These are phyloP conservation scores for Lonicera japonica DNA, from an alignment of 129 eudicot species.

Conservation along the genomic window DNA sequence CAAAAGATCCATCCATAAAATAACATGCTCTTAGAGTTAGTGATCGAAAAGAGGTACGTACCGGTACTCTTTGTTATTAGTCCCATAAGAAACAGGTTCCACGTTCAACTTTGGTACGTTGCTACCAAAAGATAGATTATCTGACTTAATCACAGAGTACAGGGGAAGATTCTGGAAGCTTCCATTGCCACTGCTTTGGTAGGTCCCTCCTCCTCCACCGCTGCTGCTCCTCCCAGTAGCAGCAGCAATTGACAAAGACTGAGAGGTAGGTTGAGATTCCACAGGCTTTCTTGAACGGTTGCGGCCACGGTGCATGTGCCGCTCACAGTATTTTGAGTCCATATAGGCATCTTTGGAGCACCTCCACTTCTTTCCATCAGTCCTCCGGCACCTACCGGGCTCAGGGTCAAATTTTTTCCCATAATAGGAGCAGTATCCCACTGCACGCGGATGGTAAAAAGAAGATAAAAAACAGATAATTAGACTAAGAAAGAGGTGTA, in stretches of 20 bases:
- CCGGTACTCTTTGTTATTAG: conserved; percentile 55
- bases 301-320: conserved; percentile 99
- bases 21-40: not conserved
- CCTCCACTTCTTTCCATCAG: conserved; percentile 97
- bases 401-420: conserved; percentile 94
- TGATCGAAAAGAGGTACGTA: conserved; percentile 1
- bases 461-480: not conserved
- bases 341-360: conserved; percentile 90
- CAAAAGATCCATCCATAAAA: not conserved
- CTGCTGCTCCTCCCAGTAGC: conserved; percentile 34
- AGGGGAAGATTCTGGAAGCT: conserved; percentile 49
- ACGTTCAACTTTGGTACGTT: conserved; percentile 49
- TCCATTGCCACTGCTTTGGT: conserved; percentile 40
- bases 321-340: conserved; percentile 95
- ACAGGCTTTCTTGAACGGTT: conserved; percentile 99
- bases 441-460: conserved; percentile 20
- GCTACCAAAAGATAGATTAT: conserved; percentile 44
- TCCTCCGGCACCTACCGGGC: conserved; percentile 96
- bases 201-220: conserved; percentile 31
- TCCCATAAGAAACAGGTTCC: conserved; percentile 51
- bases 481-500: too few relatives aligned
- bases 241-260: conserved; percentile 55
- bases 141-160: conserved; percentile 36
- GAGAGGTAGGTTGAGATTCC: conserved; percentile 85
- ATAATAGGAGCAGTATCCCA: conserved; percentile 78